A percentile compares a stretch with the other conserved stretches of the same genome.
Evolutionary conservation across 2,329 filamentous ascomycete species (phyloP).

Genomic region (Hyphodiscus sp.): DNA sequence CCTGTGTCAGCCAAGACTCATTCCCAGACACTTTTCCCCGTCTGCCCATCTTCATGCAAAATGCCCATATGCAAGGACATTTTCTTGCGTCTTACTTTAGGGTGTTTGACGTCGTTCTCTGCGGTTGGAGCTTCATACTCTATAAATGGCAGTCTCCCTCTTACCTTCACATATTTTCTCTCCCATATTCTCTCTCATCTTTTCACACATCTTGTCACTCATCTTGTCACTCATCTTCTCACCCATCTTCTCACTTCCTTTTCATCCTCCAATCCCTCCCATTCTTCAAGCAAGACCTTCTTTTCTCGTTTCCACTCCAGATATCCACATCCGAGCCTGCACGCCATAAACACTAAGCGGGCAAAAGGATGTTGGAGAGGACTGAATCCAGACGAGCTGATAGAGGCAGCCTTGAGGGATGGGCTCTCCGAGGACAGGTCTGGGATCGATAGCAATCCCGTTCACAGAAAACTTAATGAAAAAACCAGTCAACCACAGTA

Average conservation of each 20-base stretch:
- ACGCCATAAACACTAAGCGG: too few relatives aligned
- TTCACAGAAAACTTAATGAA: conserved; percentile 15
- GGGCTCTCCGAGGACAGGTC: too few relatives aligned
- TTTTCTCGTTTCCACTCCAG: conserved; percentile 3
- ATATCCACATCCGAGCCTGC: neutral
- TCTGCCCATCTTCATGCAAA: too few relatives aligned
- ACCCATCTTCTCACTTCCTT: conserved; percentile 30
- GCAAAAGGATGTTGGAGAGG: too few relatives aligned
- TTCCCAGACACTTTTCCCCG: too few relatives aligned
- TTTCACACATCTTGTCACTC: neutral
- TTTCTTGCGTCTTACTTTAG: too few relatives aligned
- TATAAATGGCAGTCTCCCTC: conserved; percentile 6
- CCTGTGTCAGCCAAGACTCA: too few relatives aligned
- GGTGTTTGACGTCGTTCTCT: neutral
- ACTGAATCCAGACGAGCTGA: too few relatives aligned
- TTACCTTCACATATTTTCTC: conserved; percentile 6
- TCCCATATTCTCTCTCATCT: conserved; percentile 2
- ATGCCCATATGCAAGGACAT: too few relatives aligned
- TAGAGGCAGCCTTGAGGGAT: too few relatives aligned
- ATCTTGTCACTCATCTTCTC: neutral
- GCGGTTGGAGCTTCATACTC: conserved; percentile 2
- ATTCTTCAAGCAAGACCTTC: conserved; percentile 3
- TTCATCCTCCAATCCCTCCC: neutral
- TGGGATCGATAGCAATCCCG: conserved; percentile 11
- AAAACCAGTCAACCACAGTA: conserved; percentile 12